Conservation (phyloP, 352 stramenopile genomes). For the Phytophthora brassicae region DNA sequence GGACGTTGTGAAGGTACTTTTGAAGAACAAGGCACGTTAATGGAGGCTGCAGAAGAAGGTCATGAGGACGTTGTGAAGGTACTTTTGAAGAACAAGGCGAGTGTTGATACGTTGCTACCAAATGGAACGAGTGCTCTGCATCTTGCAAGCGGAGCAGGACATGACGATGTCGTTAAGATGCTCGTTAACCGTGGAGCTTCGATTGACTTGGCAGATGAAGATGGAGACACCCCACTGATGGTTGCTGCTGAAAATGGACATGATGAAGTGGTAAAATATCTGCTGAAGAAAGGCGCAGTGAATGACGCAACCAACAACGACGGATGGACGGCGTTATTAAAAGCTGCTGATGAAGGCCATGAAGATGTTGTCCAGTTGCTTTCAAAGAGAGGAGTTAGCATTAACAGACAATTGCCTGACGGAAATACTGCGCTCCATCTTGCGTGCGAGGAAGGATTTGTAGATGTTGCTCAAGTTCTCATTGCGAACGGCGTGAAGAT, state of each 20-base stretch:
- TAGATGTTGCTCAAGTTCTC: neutral
- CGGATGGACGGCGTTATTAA: neutral
- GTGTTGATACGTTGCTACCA: neutral
- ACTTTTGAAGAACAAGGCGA: neutral
- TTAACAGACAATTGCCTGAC: neutral
- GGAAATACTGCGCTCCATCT: neutral
- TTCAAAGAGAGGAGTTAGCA: neutral
- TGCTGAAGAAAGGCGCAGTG: neutral
- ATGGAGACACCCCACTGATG: neutral
- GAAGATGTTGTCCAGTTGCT: slow-evolving; percentile 1
- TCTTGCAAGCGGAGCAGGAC: neutral
- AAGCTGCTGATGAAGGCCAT: neutral
- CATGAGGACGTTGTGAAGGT: neutral
- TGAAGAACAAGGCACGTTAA: slow-evolving; percentile 1
- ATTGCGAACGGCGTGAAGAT: neutral
- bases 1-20: neutral
- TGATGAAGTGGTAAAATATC: neutral
- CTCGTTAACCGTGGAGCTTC: neutral
- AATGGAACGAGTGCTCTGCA: too few relatives aligned
- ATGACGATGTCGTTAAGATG: neutral
- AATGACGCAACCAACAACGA: neutral
- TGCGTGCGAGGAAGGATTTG: neutral
- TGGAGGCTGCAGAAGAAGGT: neutral
- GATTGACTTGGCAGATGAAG: slow-evolving; percentile 8
- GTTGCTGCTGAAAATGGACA: slow-evolving; percentile 1